These are phyloP conservation scores for Skeletonema grethae DNA, from an alignment of 108 stramenopile species.

Conservation along the genomic window DNA sequence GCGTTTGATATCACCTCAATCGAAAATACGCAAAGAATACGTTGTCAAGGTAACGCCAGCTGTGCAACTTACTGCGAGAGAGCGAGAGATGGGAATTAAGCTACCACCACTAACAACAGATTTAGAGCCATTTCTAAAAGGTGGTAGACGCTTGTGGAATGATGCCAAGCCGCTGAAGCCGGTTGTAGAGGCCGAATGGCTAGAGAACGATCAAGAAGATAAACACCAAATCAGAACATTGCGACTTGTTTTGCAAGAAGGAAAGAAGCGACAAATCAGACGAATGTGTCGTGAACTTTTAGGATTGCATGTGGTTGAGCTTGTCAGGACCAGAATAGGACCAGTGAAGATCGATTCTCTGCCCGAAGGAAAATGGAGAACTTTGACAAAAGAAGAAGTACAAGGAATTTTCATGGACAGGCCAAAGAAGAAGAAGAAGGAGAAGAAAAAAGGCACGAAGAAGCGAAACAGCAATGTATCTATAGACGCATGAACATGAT, in stretches of 20 bases:
- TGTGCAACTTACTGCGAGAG: slow-evolving; percentile 32
- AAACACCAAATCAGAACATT: slow-evolving; percentile 27
- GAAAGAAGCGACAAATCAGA: slow-evolving; percentile 79
- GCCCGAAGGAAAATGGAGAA: slow-evolving; percentile 66
- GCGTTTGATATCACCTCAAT: slow-evolving; percentile 55
- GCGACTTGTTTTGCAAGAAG: slow-evolving; percentile 71
- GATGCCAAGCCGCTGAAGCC: slow-evolving; percentile 57
- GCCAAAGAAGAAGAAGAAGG: not conserved
- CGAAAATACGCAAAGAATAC: slow-evolving; percentile 78
- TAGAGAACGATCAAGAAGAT: slow-evolving; percentile 12
- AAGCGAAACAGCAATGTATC: not conserved
- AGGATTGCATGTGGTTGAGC: slow-evolving; percentile 62
- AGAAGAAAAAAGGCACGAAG: not conserved
- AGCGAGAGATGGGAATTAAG: slow-evolving; percentile 47
- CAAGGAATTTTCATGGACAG: slow-evolving; percentile 11
- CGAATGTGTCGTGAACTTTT: slow-evolving; percentile 74
- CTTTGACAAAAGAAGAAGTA: slow-evolving; percentile 36
- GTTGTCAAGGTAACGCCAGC: slow-evolving; percentile 61
- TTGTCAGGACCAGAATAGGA: slow-evolving; percentile 68
- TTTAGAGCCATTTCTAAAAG: slow-evolving; percentile 41
- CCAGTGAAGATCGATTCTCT: slow-evolving; percentile 55
- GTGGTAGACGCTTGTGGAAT: slow-evolving; percentile 50
- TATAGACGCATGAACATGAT: not conserved
- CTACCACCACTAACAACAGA: slow-evolving; percentile 46
- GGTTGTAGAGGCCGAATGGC: slow-evolving; percentile 61